These are phyloP conservation scores for Xylaria sp. DNA, from an alignment of 2,329 filamentous ascomycete species.

Conservation along the genomic window DNA sequence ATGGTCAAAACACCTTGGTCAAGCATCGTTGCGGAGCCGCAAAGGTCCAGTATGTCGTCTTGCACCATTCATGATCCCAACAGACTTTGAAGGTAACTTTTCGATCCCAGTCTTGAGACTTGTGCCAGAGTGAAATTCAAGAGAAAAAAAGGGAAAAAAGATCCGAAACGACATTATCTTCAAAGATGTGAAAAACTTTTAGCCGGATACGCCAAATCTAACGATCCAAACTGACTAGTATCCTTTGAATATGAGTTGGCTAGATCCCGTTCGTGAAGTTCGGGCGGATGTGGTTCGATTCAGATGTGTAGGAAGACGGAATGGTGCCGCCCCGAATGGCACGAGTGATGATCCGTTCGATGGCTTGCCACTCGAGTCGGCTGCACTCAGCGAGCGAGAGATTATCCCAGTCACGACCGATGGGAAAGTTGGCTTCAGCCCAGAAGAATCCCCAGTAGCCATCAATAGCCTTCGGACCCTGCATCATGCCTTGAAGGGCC, in stretches of 20 bases:
- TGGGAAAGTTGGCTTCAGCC: constrained; percentile 57
- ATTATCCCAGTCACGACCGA: constrained; percentile 56
- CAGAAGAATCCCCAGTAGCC: constrained; percentile 65
- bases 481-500: constrained; percentile 45
- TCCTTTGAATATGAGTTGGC: background rate
- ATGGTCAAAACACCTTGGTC: background rate
- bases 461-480: constrained; percentile 50
- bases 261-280: background rate
- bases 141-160: constrained; percentile 11
- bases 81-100: background rate
- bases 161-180: constrained; percentile 9
- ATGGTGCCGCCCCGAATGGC: constrained; percentile 39
- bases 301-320: constrained; percentile 27
- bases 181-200: background rate
- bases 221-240: constrained; percentile 9
- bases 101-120: background rate
- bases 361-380: constrained; percentile 57
- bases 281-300: constrained; percentile 15
- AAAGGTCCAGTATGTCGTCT: background rate
- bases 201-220: background rate
- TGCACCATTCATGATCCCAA: background rate
- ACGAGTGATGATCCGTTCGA: constrained; percentile 60
- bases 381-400: constrained; percentile 61
- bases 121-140: background rate
- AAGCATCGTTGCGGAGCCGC: background rate